Base-by-base conservation (phyloP, 345 rosid genomes). In the Dovyalis caffra region DNA sequence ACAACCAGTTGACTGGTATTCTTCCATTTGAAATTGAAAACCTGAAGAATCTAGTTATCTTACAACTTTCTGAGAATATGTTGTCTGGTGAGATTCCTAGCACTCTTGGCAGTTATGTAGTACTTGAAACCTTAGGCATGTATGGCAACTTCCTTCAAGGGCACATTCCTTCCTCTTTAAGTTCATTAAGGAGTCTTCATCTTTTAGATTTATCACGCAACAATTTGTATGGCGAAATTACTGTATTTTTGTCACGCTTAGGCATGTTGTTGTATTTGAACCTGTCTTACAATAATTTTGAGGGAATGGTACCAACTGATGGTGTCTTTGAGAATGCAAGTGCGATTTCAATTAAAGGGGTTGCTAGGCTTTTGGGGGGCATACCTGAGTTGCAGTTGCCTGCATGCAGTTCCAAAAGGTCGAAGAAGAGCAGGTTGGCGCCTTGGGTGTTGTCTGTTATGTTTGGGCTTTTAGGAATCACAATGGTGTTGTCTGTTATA, bases 51-150 rank as follows among this genome's bases (percentile, higher is more conserved):
- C n/a, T n/a, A n/a, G 14, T 47, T 68, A 14, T 4, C 71, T n/a
- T n/a, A n/a, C 23, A 45, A 16, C 2, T 68, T 14, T 45, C 37
- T 43, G 33, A 34, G 15, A 68, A 68, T 35, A 45, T 31, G 43
- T 68, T 68, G 29, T 26, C 71, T 2, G 71, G 71, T 2, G 71
- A 25, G 5, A 29, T 68, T 11, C 71, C 60, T 25, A 68, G 60
- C 37, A 45, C 11, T 28, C 57, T 68, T 43, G 37, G 37, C 12
- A 47, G 28, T 7, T 68, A 60, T 28, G 16, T 5, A 0, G 29
- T 21, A 0, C 37, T 68, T 3, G 72, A 68, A 14, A 12, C 5
- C 60, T 12, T 68, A 12, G 12, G 26, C 43, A 43, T 68, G 72
- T 1, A 43, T 3, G 32, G 14, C 8, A 67, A 67, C 33, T 26